Evolutionary conservation across 2,329 filamentous ascomycete species (phyloP), one percentile per base, ranked within the genome.

Genomic region (Trematosphaeria pertusa): DNA sequence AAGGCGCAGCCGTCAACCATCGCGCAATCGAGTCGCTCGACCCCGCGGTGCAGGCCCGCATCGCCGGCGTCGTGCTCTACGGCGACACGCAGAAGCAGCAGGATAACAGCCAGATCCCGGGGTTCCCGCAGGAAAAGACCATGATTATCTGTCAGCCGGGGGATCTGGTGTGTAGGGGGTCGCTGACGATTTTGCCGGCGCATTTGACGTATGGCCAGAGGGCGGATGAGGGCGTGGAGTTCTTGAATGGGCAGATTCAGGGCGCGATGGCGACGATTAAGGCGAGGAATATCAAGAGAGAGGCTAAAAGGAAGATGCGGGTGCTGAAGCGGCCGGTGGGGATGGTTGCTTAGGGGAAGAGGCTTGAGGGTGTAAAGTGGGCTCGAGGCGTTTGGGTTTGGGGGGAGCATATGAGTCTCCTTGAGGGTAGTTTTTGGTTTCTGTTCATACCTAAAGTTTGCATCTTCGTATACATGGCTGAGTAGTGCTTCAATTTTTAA

Each of bases 131-230:
- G 37, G 66, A 65, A 1, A 75, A 80, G 55, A 70, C 73, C 3
- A 72, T 78, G 56, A 76, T 79, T 15, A 75, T 78, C 28, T 83
- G 81, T 48, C 74, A 78, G 21, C 35, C 52, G 3, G 80, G 77
- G 0, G 81, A 84, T 52, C 66, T 75, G 8, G 80, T 84, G 5
- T 84, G 81, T 48, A 43, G 62, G 3, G 76, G 79, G 24, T 76
- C 75, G 0, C 58, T 74, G 17, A 67, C 50, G 0, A 58, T 72
- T 11, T 31, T 60, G 33, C 59, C 67, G 10, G 50, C 64, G 5
- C 67, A 70, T 46, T 48, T 70, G 46, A 65, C 63, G 5, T 70
- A 70, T 42, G 64, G 65, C 4, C 8, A 24, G 10, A 49, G 63
- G 17, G 67, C 64, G 8, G 38, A 56, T 33, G 64, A 70, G 34